Percentiles rank a stretch among this genome's conserved stretches.
Conservation (phyloP, 2,329 filamentous ascomycete genomes). For the Pseudopyrenochaeta lycopersici region DNA sequence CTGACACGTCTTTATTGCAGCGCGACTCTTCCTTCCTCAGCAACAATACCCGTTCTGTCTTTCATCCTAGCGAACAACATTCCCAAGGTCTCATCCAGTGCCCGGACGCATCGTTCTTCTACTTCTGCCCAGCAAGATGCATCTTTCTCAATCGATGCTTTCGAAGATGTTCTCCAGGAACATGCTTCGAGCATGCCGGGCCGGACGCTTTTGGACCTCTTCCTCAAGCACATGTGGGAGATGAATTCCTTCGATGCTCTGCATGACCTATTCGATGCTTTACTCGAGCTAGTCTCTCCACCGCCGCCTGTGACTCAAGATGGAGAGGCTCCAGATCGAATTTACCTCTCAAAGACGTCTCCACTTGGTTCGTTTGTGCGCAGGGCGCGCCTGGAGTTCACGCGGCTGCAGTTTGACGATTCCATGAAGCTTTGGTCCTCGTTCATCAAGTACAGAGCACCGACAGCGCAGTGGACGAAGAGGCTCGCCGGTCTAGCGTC, state of each 20-base stretch:
- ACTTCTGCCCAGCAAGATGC: constrained; percentile 44
- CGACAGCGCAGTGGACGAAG: constrained; percentile 72
- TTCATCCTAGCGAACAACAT: constrained; percentile 79
- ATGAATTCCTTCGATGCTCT: constrained; percentile 83
- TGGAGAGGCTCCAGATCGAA: constrained; percentile 46
- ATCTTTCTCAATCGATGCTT: constrained; percentile 48
- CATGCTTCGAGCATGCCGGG: constrained; percentile 70
- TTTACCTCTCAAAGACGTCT: constrained; percentile 75
- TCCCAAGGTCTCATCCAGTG: constrained; percentile 29
- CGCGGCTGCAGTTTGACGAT: constrained; percentile 81
- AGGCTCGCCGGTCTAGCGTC: constrained; percentile 39
- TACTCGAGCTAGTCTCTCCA: constrained; percentile 67
- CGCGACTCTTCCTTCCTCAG: constrained; percentile 71
- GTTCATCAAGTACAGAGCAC: constrained; percentile 82
- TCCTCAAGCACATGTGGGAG: constrained; percentile 82
- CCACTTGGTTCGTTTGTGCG: constrained; percentile 85
- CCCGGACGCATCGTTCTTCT: constrained; percentile 28
- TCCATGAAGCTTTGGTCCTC: constrained; percentile 80
- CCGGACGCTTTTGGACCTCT: constrained; percentile 85
- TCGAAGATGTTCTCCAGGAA: constrained; percentile 57
- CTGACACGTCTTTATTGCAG: constrained; percentile 84
- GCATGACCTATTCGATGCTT: constrained; percentile 75
- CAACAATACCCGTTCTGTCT: constrained; percentile 78
- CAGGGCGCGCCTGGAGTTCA: constrained; percentile 80
- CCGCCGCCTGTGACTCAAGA: constrained; percentile 28